Conservation (phyloP, 768 basidiomycete species). For the Leccinum longicurvipes region DNA sequence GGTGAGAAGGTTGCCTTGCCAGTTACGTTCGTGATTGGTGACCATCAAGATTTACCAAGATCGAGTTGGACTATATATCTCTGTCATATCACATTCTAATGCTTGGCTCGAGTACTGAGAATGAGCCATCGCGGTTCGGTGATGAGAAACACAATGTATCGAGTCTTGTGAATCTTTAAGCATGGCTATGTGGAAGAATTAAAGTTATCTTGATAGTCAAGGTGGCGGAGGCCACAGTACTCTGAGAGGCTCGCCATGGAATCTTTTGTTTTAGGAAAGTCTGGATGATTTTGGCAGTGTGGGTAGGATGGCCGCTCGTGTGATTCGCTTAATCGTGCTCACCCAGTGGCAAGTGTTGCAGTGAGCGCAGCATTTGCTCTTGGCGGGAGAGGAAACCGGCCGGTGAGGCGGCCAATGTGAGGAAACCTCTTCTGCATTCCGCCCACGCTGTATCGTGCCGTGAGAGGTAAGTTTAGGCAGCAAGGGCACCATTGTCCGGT, state of each 20-base stretch:
- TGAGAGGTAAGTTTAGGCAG: constrained; percentile 9
- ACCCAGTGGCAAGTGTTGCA: constrained; percentile 57
- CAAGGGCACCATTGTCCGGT: constrained; percentile 43
- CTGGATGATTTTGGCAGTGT: constrained; percentile 59
- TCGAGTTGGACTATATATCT: background rate
- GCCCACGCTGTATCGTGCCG: background rate
- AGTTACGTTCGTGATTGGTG: background rate
- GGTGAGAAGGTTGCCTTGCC: background rate
- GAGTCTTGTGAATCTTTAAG: no score
- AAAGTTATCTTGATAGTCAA: background rate
- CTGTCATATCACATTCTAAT: background rate
- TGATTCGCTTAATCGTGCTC: constrained; percentile 65
- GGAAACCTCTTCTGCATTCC: background rate
- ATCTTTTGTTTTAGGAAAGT: constrained; percentile 15
- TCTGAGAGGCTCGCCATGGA: background rate
- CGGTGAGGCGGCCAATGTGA: no score
- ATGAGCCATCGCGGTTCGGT: background rate
- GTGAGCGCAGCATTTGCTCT: constrained; percentile 2
- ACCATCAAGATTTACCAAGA: background rate
- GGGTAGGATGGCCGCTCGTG: constrained; percentile 77
- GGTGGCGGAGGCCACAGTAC: background rate
- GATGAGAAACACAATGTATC: background rate
- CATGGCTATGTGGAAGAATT: background rate
- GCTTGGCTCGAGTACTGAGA: background rate
- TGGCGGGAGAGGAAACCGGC: background rate